Evolutionary conservation across 805 yeast species (phyloP).

Genomic region (Tetrapisispora arboricola): DNA sequence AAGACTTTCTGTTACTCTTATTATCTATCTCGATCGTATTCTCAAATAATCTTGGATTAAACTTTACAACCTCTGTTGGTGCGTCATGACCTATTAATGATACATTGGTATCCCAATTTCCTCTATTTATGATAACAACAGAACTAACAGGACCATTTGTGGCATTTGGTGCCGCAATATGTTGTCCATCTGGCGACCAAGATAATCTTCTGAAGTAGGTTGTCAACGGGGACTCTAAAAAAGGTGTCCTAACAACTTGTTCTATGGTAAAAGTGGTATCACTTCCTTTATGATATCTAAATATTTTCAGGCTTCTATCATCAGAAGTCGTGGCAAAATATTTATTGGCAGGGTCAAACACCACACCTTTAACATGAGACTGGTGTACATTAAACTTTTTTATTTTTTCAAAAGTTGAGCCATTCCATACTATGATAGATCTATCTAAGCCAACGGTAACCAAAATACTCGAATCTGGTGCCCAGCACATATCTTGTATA

Average conservation of each 20-base stretch:
- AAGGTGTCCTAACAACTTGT: conserved; percentile 73
- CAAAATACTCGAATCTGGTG: conserved; percentile 82
- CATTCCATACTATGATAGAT: conserved; percentile 89
- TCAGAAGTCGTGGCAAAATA: conserved; percentile 96
- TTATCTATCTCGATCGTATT: not conserved
- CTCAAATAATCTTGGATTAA: conserved; percentile 60
- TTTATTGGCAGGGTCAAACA: conserved; percentile 96
- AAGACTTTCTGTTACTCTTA: not conserved
- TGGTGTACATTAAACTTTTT: conserved; percentile 88
- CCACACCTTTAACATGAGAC: conserved; percentile 91
- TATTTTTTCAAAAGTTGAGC: conserved; percentile 74
- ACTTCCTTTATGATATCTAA: conserved; percentile 66
- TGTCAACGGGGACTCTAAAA: conserved; percentile 78
- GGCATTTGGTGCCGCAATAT: conserved; percentile 77
- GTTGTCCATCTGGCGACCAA: conserved; percentile 91
- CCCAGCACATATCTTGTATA: conserved; percentile 96
- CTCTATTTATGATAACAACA: conserved; percentile 63
- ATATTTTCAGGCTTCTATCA: conserved; percentile 81
- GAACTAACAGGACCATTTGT: conserved; percentile 74
- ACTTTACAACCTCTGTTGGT: conserved; percentile 72
- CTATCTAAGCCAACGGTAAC: conserved; percentile 94
- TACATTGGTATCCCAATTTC: conserved; percentile 68
- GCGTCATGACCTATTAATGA: conserved; percentile 76
- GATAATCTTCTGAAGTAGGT: conserved; percentile 78
- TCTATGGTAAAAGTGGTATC: conserved; percentile 83